Evolutionary conservation across 2,329 filamentous ascomycete genomes (phyloP).

Genomic region (Fusarium burgessii): DNA sequence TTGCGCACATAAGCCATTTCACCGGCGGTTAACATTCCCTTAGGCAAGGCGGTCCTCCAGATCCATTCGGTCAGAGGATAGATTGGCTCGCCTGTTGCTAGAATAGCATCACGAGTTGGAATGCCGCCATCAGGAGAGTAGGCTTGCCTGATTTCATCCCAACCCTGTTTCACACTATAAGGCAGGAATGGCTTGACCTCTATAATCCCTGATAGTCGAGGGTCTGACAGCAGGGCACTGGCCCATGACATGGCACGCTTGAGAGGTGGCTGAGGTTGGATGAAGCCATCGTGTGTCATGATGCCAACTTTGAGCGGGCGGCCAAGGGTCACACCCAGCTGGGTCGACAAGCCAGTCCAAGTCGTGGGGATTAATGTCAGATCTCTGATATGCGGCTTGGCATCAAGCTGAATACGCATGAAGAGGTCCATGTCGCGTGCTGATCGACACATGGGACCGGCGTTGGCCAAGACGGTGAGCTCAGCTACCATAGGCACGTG

Average conservation of each 20-base stretch:
- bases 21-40: background rate
- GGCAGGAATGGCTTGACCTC: background rate
- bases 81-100: background rate
- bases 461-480: background rate
- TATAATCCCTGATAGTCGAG: background rate
- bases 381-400: background rate
- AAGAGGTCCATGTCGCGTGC: background rate
- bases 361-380: background rate
- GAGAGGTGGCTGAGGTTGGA: background rate
- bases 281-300: background rate
- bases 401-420: background rate
- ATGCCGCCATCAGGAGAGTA: background rate
- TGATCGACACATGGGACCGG: background rate
- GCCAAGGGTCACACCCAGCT: background rate
- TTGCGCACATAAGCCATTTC: background rate
- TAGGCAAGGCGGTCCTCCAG: background rate
- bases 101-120: background rate
- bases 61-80: background rate
- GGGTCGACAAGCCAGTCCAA: background rate
- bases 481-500: background rate
- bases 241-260: background rate
- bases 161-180: background rate
- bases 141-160: background rate
- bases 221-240: accelerated
- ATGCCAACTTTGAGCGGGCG: background rate